phyloP scores from a whole-genome alignment of 176 grass and related monocot genomes.

The Hyparrhenia diplandra region DNA sequence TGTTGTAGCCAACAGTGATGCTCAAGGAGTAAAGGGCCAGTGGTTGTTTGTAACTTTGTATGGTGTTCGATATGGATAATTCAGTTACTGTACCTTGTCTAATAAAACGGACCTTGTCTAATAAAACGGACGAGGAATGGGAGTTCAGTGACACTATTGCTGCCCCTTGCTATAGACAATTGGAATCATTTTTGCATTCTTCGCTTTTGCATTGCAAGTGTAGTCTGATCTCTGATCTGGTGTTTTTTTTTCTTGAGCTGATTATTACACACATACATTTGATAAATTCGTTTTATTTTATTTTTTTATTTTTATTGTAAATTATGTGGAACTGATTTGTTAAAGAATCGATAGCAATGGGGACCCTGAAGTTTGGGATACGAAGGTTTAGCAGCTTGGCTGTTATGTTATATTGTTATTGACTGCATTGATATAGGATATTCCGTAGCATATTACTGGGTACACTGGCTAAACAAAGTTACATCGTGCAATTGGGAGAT shows the following conservation, averaged over 20 bases:
- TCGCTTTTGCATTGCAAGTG: no score
- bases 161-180: no score
- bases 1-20: conserved; percentile 27
- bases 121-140: no score
- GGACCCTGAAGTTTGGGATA: not conserved
- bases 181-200: no score
- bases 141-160: not conserved
- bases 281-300: not conserved
- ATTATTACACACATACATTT: not conserved
- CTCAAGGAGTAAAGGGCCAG: not conserved
- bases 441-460: not conserved
- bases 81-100: not conserved
- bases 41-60: no score
- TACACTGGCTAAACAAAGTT: no score
- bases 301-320: not conserved
- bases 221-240: no score
- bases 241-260: not conserved
- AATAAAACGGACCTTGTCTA: no score
- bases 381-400: not conserved
- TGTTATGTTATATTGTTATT: no score
- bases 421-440: not conserved
- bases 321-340: not conserved
- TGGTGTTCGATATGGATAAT: not conserved
- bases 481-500: no score
- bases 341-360: not conserved